Base-by-base conservation (phyloP, 495 filamentous ascomycete genomes). In the Neurospora sp. region DNA sequence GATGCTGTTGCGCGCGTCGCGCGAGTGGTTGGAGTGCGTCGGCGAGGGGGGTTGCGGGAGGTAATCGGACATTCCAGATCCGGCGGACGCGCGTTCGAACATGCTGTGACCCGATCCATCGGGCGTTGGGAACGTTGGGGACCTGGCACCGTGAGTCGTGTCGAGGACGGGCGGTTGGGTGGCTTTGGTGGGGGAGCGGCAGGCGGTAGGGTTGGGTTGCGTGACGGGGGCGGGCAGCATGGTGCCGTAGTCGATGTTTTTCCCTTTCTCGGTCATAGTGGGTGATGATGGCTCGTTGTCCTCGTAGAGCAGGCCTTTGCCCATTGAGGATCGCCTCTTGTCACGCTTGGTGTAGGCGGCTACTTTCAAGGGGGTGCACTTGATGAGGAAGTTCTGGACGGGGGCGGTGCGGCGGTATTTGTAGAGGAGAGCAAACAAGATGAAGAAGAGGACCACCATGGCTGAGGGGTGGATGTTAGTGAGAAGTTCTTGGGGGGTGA, bases 301-400 rank as follows among this genome's bases (percentile, higher is more conserved):
- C 44, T 73, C 75, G 68, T 78, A 78, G 0, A 80, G 59, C 3
- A 80, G 74, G 20, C 72, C 73, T 7, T 39, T 73, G 70, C 79
- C 79, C 75, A 80, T 77, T 1, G 79, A 80, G 2, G 74, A 73
- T 2, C 79, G 76, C 39, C 78, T 78, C 65, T 71, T 76, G 16
- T 80, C 78, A 0, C 20, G 31, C 6, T 74, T 22, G 3, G 72
- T 74, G 71, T 80, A 80, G 5, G 77, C 71, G 1, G 77, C 45
- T 27, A 75, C 35, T 53, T 76, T 77, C 71, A 78, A 73, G 2
- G 79, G 79, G 1, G 76, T 79, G 73, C 71, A 76, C 38, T 73
- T 77, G 73, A 45, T 53, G 8, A 79, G 75, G 69, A 79, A 73
- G 38, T 73, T 70, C 37, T 78, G 77, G 7, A 80, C 75, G 4